Evolutionary conservation across 2,329 filamentous ascomycete genomes (phyloP).

Genomic region (Xylariales sp.): DNA sequence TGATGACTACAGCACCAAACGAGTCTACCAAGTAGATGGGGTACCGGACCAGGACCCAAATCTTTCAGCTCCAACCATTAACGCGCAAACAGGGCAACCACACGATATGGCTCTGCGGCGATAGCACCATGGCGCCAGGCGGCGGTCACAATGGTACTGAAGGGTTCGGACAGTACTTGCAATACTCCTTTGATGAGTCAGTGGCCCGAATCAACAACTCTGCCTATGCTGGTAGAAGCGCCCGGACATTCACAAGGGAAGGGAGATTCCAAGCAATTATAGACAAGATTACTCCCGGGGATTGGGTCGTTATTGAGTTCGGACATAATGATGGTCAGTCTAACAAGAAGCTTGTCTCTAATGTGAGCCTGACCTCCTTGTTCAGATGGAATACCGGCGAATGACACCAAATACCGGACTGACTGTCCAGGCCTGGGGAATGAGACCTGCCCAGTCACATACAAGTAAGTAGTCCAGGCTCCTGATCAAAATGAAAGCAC

Average conservation of each 20-base stretch:
- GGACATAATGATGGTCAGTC: slow-evolving; percentile 55
- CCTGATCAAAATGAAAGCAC: too few relatives aligned
- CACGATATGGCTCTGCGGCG: slow-evolving; percentile 13
- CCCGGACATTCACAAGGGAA: slow-evolving; percentile 50
- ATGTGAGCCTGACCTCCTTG: too few relatives aligned
- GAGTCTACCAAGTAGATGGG: too few relatives aligned
- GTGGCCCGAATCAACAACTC: slow-evolving; percentile 38
- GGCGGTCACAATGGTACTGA: slow-evolving; percentile 14
- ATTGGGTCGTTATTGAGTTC: slow-evolving; percentile 56
- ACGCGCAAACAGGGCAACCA: neutral
- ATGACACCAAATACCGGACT: slow-evolving; percentile 29
- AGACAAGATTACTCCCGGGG: slow-evolving; percentile 36
- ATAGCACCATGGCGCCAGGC: slow-evolving; percentile 14
- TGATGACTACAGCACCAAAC: too few relatives aligned
- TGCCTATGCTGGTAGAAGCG: slow-evolving; percentile 47
- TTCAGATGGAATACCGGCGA: slow-evolving; percentile 30
- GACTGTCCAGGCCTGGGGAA: slow-evolving; percentile 11
- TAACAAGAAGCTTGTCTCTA: too few relatives aligned
- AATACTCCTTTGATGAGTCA: slow-evolving; percentile 12
- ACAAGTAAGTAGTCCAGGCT: slow-evolving; percentile 8
- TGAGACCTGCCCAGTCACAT: slow-evolving; percentile 12
- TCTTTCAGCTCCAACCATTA: too few relatives aligned
- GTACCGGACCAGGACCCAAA: too few relatives aligned
- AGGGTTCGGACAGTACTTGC: slow-evolving; percentile 14
- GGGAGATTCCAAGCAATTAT: slow-evolving; percentile 46